Base-by-base conservation (phyloP, 2,329 filamentous ascomycete species). In the Spiromastix sp. region DNA sequence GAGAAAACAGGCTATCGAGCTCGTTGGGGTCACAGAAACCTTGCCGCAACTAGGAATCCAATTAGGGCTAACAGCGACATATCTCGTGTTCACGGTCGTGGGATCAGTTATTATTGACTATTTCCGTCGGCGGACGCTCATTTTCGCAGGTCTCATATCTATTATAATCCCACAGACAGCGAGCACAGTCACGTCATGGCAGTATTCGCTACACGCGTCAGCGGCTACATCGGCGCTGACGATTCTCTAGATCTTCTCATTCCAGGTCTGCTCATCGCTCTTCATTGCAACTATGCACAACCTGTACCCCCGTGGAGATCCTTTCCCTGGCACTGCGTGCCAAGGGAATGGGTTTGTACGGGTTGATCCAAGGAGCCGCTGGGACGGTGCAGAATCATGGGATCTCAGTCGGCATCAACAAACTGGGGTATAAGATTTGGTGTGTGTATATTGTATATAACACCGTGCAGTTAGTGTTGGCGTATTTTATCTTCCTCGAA, bases 401-500 rank as follows among this genome's bases (percentile, higher is more conserved):
- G 4, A 69, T 70, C 34, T 57, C 57, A 1, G 56, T 68, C 8
- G 66, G 64, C 1, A 67, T 70, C 34, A 40, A 50, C 9, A 63
- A 66, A 39, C 44, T 70, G 0, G 64, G 64, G 0, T 70, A 69
- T 42, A 69, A 68, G 52, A 68, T 70, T 30, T 69, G 65, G 64
- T 58, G 58, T 32, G 56, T 72, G 17, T 72, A 70, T 37, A 66
- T 70, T 26, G 60, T 54, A 18, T 70, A 70, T 47, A 71, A 70
- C 47, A 49, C 50, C 3, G 30, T 65, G n/a, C 66, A 68, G 46
- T 50, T 71, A n/a, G 45, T 61, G 3, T 44, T 61, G 5, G 57
- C 57, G 1, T 72, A 67, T 43, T 70, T 70, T 34, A 55, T 69
- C 41, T 73, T 72, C 47, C 69, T 68, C 0, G 70, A 72, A 48